These are phyloP conservation scores for Clitopilus passeckerianus DNA, from an alignment of 768 basidiomycete species.

Conservation along the genomic window DNA sequence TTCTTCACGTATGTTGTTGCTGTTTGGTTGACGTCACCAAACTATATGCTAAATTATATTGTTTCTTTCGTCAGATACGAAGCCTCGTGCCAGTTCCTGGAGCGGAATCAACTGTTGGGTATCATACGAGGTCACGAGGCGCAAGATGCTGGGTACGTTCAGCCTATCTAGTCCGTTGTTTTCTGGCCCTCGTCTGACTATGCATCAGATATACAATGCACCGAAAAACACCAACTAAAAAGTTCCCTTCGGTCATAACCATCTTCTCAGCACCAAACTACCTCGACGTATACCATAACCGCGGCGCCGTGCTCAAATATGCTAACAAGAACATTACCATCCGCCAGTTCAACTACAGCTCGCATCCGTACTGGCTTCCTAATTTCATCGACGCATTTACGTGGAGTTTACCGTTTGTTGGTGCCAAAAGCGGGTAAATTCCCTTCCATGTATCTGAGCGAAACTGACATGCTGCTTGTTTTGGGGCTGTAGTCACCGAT, in stretches of 20 bases:
- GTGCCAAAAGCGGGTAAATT: slow-evolving; percentile 78
- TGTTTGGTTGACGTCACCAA: neutral
- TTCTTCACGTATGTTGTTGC: slow-evolving; percentile 75
- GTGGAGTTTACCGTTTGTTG: slow-evolving; percentile 96
- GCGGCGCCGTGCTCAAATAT: slow-evolving; percentile 95
- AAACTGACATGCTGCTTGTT: neutral
- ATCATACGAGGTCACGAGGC: slow-evolving; percentile 97
- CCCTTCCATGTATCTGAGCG: slow-evolving; percentile 2
- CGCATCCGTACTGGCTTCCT: slow-evolving; percentile 94
- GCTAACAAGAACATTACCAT: slow-evolving; percentile 97
- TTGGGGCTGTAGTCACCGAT: slow-evolving; percentile 68
- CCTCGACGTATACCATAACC: slow-evolving; percentile 94
- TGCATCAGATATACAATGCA: slow-evolving; percentile 80
- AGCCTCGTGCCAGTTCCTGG: slow-evolving; percentile 91
- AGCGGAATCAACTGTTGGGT: slow-evolving; percentile 85
- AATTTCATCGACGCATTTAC: slow-evolving; percentile 99
- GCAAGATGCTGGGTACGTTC: slow-evolving; percentile 84
- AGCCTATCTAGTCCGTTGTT: neutral
- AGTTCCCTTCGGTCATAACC: slow-evolving; percentile 95
- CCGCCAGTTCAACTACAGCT: slow-evolving; percentile 72
- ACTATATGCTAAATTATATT: slow-evolving; percentile 22
- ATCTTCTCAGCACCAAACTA: slow-evolving; percentile 98
- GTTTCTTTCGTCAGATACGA: slow-evolving; percentile 43
- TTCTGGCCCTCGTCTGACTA: neutral
- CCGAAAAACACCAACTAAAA: slow-evolving; percentile 89